These are phyloP conservation scores for Wallacemonas rigidus DNA, from an alignment of 208 protist genomes.

Conservation along the genomic window DNA sequence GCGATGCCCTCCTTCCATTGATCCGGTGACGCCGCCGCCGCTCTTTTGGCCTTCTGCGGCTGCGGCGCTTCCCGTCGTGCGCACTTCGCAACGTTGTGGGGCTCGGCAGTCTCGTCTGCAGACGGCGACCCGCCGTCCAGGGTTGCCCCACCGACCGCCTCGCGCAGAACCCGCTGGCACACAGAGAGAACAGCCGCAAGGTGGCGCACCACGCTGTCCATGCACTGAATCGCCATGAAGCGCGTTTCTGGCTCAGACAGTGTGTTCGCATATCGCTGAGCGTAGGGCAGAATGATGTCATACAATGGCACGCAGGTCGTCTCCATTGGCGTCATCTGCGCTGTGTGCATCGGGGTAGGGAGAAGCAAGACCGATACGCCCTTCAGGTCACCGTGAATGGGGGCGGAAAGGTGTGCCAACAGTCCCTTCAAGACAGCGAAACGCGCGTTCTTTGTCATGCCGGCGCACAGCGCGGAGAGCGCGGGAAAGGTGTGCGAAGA, in stretches of 20 bases:
- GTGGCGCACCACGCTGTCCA: constrained; percentile 85
- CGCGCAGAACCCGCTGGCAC: neutral
- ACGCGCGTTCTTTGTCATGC: constrained; percentile 69
- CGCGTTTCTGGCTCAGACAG: constrained; percentile 80
- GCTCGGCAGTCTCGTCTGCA: neutral
- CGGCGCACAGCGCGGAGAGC: constrained; percentile 29
- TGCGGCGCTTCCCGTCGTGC: constrained; percentile 3
- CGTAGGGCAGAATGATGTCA: constrained; percentile 69
- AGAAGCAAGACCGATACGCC: neutral
- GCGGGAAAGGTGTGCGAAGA: neutral
- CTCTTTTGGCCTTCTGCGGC: constrained; percentile 6
- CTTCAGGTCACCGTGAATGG: constrained; percentile 30
- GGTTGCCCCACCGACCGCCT: neutral
- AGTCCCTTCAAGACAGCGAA: constrained; percentile 88
- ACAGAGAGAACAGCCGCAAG: constrained; percentile 43
- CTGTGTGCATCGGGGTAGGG: no score
- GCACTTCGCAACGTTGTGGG: neutral
- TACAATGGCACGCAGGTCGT: constrained; percentile 31
- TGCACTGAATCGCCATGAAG: constrained; percentile 91
- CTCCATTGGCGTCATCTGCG: neutral
- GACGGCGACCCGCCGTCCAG: no score
- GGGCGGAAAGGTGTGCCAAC: constrained; percentile 74
- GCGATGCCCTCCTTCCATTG: constrained; percentile 11
- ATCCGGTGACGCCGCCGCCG: constrained; percentile 3
- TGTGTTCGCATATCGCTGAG: constrained; percentile 46